Conservation (phyloP, 257 asterid genomes). For the Scutellaria galericulata region DNA sequence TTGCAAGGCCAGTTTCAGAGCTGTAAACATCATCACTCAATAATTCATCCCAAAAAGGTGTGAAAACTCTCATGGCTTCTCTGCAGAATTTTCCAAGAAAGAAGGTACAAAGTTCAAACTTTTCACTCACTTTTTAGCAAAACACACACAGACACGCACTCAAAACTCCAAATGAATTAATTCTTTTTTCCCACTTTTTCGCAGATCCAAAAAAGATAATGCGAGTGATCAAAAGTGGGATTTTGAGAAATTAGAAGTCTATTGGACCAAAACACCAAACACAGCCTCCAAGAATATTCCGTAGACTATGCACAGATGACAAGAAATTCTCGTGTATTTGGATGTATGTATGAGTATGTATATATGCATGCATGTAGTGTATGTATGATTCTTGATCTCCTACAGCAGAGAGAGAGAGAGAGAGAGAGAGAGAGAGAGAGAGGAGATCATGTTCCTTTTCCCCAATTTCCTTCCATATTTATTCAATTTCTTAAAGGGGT, state of each 20-base stretch:
- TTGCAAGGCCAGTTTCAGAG: conserved; percentile 36
- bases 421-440: not conserved
- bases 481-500: too few species aligned
- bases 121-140: conserved; percentile 31
- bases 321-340: conserved; percentile 44
- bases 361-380: not conserved
- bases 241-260: conserved; percentile 31
- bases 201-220: conserved; percentile 51
- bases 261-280: conserved; percentile 39
- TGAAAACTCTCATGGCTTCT: conserved; percentile 47
- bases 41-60: conserved; percentile 43
- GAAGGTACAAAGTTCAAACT: conserved; percentile 36
- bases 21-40: conserved; percentile 31
- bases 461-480: too few species aligned
- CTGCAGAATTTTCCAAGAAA: conserved; percentile 37
- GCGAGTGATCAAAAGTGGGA: conserved; percentile 42
- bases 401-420: not conserved
- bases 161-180: conserved; percentile 34
- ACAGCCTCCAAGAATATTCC: conserved; percentile 43
- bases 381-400: not conserved
- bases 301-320: conserved; percentile 49
- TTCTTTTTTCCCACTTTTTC: conserved; percentile 26
- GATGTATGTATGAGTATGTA: conserved; percentile 28
- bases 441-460: not conserved
- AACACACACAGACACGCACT: conserved; percentile 6